Evolutionary conservation across 345 rosid genomes (phyloP).

Genomic region (Rubroshorea leprosula): DNA sequence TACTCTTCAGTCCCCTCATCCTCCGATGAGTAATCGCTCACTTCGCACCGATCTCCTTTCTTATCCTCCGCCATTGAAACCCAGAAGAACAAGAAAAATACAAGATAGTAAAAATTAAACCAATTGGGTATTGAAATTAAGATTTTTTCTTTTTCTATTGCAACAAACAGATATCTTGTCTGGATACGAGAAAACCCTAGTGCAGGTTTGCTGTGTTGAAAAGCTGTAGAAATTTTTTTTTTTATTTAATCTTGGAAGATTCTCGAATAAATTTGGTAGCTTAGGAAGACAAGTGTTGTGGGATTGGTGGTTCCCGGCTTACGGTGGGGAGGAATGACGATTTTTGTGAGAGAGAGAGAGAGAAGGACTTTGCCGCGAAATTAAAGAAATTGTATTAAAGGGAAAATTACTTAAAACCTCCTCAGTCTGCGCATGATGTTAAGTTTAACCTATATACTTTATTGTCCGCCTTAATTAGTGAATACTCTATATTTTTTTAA

Average conservation of each 20-base stretch:
- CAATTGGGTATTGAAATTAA: not conserved
- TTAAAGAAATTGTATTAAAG: not conserved
- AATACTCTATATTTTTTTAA: no score
- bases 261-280: not conserved
- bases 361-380: slow-evolving; percentile 13
- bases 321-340: not conserved
- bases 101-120: not conserved
- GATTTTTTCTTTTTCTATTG: slow-evolving; percentile 1
- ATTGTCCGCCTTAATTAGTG: no score
- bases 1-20: slow-evolving; percentile 94
- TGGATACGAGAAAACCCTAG: not conserved
- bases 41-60: slow-evolving; percentile 49
- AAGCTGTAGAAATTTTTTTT: no score
- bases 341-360: not conserved
- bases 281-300: not conserved
- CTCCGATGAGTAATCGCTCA: slow-evolving; percentile 72
- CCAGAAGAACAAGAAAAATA: not conserved
- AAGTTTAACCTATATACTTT: no score
- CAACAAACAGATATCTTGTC: not conserved
- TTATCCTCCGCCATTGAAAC: slow-evolving; percentile 65
- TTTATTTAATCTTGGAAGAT: not conserved
- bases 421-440: no score
- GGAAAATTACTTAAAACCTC: no score
- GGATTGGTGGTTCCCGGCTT: no score
- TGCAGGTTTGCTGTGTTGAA: not conserved